Evolutionary conservation across 257 asterid species (phyloP).

Genomic region (Anisodus acutangulus): DNA sequence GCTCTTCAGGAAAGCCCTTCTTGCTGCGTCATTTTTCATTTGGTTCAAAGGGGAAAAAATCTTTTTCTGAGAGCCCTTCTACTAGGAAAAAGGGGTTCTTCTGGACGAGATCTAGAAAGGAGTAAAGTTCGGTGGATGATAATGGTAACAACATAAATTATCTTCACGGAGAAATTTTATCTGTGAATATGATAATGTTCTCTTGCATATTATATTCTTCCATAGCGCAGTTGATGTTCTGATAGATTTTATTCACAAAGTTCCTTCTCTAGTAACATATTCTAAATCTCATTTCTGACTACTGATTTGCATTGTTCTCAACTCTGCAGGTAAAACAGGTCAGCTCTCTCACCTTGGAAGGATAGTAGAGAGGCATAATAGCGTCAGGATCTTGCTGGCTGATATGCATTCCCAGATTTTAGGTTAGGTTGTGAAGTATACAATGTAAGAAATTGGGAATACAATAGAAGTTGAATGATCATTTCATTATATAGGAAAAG

Average conservation of each 20-base stretch:
- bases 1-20: constrained; percentile 65
- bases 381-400: constrained; percentile 28
- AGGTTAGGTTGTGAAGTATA: constrained; percentile 55
- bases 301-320: neutral
- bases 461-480: constrained; percentile 41
- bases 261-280: neutral
- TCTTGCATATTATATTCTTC: neutral
- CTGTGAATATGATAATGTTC: neutral
- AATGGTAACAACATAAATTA: constrained; percentile 38
- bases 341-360: constrained; percentile 23
- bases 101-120: constrained; percentile 78
- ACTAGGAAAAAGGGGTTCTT: constrained; percentile 56
- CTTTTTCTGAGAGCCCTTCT: constrained; percentile 56
- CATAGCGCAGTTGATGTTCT: neutral
- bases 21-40: constrained; percentile 80
- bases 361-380: constrained; percentile 8
- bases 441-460: constrained; percentile 59
- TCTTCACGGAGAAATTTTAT: neutral
- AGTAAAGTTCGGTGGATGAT: constrained; percentile 41
- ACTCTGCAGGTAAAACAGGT: neutral
- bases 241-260: neutral
- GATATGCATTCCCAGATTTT: constrained; percentile 11
- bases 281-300: neutral
- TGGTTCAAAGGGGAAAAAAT: constrained; percentile 61
- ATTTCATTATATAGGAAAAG: constrained; percentile 47